Conservation (phyloP, 164 flowering plant species). For the Vitis labrusca region DNA sequence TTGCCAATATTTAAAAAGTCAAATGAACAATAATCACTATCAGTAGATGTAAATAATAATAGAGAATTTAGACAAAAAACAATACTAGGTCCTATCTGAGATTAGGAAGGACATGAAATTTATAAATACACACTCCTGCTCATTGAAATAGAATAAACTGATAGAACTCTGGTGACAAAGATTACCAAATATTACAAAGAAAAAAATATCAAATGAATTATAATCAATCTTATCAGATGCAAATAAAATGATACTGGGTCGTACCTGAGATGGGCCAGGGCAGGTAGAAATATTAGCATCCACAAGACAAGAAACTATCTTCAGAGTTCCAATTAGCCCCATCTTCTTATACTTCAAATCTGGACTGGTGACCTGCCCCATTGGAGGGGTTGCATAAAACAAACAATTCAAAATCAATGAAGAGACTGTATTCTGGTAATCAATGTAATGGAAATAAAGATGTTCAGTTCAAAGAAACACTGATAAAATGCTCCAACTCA, state of each 20-base stretch:
- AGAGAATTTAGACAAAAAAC: too few species aligned
- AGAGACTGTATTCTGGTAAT: neutral
- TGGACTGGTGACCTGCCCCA: conserved; percentile 59
- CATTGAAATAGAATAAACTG: too few species aligned
- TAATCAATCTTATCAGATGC: neutral
- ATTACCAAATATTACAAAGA: too few species aligned
- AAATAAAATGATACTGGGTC: neutral
- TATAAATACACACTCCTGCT: too few species aligned
- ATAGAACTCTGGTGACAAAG: too few species aligned
- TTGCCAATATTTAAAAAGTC: too few species aligned
- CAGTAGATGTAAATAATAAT: too few species aligned
- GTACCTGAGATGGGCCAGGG: conserved; percentile 47
- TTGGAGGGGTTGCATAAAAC: neutral
- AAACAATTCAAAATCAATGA: neutral
- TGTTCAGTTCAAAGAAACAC: conserved; percentile 1
- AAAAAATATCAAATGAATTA: too few species aligned
- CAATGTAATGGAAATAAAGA: neutral
- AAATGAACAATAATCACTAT: too few species aligned
- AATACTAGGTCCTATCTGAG: too few species aligned
- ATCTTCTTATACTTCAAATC: conserved; percentile 78
- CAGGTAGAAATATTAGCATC: conserved; percentile 31
- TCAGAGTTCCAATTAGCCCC: conserved; percentile 82
- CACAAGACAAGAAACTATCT: conserved; percentile 68
- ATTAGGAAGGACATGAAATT: too few species aligned
- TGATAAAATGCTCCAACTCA: neutral